Evolutionary conservation across 352 stramenopile genomes (phyloP), one percentile per base, ranked within the genome.

Genomic region (Pelagophyceae sp.): DNA sequence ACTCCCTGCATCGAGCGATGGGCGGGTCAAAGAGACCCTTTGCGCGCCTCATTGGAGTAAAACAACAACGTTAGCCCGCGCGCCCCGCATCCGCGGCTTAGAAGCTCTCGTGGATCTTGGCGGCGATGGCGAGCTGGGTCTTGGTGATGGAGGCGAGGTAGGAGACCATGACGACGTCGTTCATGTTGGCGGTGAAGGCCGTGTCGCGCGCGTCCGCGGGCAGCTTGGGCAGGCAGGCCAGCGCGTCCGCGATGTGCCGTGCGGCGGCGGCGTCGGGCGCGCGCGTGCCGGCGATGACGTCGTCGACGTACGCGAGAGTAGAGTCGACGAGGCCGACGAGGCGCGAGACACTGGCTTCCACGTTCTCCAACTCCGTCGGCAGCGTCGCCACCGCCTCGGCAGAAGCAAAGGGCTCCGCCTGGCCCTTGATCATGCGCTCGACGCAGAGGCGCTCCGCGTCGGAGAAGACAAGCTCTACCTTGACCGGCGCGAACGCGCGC

Each of bases 131-230:
- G 61, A 98, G 86, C 87, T 99, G 95, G 77, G 95, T 96, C 87
- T 96, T 91, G 70, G 95, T 98, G 79, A 99, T 89, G 76, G 95
- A 95, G 76, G 91, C 95, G 80, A 98, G 90, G 86, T 98, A 98
- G 76, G 92, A 97, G 32, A 98, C 94, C 95, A 99, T 98, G 78
- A 99, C 88, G 75, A 99, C 88, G 86, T 99, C 95, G 87, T 98
- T 94, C 81, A 98, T 84, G 29, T 94, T 95, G 81, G 92, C 93
- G 83, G 93, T 94, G 85, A 98, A 98, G 72, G 98, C 90, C 78
- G 96, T 93, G 85, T 98, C 93, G 83, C 98, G 98, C 78, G 96
- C 90, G 80, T 97, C 93, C 35, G 90, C 86, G 70, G 90, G 87
- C 77, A 98, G 94, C 76, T 94, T 86, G 32, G 95, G 95, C 70